Base-by-base conservation (phyloP, 2,329 filamentous ascomycete genomes). In the Exserohilum rostratum region DNA sequence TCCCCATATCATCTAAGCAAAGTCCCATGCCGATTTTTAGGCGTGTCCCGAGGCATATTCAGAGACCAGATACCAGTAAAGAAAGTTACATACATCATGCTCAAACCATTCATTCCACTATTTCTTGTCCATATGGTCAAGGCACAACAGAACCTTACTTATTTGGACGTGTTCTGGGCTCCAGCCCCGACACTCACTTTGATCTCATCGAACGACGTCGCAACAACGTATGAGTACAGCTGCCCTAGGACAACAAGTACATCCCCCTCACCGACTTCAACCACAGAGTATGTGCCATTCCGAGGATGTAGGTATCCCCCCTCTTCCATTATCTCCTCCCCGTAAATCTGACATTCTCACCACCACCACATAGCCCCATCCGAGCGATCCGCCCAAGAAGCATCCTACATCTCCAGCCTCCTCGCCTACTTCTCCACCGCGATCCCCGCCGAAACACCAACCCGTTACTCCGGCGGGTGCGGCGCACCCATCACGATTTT, bases 241-340 rank as follows among this genome's bases (percentile, higher is more conserved):
- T 57, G 46, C 22, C 45, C 40, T 6, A n/a, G n/a, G n/a, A 22
- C 43, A n/a, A 45, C 44, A 3, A 51, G 35, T 13, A 30, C 30
- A 2, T 13, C 15, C 0, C 27, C 37, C 3, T n/a, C 47, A 20
- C 52, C 33, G 20, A 22, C 38, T 18, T 25, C 80, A 78, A 30
- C 15, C 1, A n/a, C n/a, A n/a, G n/a, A n/a, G n/a, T n/a, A n/a
- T n/a, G n/a, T n/a, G n/a, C n/a, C 7, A 11, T n/a, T 11, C 27
- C 22, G 15, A 9, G 10, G 33, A 11, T 5, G 6, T 3, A 37
- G 6, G n/a, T 2, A 5, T 11, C n/a, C n/a, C n/a, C n/a, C n/a
- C n/a, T n/a, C n/a, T n/a, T n/a, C n/a, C n/a, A n/a, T n/a, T n/a
- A n/a, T n/a, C n/a, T n/a, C 11, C 31, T 35, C 2, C 3, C 10